Evolutionary conservation across 805 yeast genomes (phyloP).

Genomic region (Kuraishia borneana): DNA sequence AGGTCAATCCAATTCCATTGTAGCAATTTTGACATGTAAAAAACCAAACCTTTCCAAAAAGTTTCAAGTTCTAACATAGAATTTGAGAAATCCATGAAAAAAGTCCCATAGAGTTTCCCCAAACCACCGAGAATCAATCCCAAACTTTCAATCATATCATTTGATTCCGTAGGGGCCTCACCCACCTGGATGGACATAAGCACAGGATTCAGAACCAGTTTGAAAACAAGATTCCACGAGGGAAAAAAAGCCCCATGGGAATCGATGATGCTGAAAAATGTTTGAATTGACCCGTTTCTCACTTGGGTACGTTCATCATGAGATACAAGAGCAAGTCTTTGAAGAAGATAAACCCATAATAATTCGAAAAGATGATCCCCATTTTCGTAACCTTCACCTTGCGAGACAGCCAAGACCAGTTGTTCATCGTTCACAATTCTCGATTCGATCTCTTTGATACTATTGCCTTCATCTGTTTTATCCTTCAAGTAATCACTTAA

Average conservation of each 20-base stretch:
- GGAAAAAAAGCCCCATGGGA: constrained; percentile 51
- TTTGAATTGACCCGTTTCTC: constrained; percentile 81
- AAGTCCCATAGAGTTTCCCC: constrained; percentile 46
- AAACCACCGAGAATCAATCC: constrained; percentile 55
- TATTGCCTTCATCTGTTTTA: constrained; percentile 5
- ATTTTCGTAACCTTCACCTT: constrained; percentile 7
- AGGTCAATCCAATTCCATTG: constrained; percentile 33
- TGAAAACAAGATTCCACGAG: constrained; percentile 60
- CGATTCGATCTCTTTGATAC: constrained; percentile 7
- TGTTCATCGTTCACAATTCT: constrained; percentile 11
- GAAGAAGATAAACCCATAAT: constrained; percentile 55
- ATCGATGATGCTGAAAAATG: constrained; percentile 73
- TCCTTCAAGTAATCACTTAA: constrained; percentile 66
- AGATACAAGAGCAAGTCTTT: constrained; percentile 51
- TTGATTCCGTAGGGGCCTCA: neutral
- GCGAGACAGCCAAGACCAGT: constrained; percentile 15
- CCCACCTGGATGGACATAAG: constrained; percentile 20
- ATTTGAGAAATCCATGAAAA: constrained; percentile 24
- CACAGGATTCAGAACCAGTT: constrained; percentile 43
- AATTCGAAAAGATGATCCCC: constrained; percentile 21
- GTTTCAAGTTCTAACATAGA: constrained; percentile 2
- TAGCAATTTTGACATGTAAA: constrained; percentile 32
- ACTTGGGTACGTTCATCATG: constrained; percentile 66
- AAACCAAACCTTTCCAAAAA: constrained; percentile 50
- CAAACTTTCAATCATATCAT: constrained; percentile 35